A percentile compares a stretch with the other conserved stretches of the same genome.
phyloP scores from a whole-genome alignment of 2,329 filamentous ascomycete genomes.

The Alternaria sp. region DNA sequence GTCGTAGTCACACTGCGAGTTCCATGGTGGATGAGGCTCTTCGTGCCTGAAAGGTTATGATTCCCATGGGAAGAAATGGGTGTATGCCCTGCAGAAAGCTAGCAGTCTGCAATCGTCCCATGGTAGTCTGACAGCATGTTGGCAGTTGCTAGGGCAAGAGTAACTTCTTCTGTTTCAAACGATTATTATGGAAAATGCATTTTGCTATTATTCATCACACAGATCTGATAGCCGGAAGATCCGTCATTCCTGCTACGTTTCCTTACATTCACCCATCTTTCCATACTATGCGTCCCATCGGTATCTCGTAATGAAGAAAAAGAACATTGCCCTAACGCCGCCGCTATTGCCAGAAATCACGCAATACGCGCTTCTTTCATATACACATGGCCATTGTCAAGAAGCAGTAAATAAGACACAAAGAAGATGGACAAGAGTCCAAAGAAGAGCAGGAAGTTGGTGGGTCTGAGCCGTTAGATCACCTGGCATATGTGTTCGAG shows the following conservation, averaged over 20 bases:
- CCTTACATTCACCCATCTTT: neutral
- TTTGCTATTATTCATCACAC: neutral
- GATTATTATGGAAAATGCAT: neutral
- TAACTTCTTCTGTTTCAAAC: neutral
- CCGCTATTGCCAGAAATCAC: neutral
- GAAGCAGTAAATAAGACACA: neutral
- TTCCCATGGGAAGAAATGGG: neutral
- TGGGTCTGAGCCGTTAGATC: neutral
- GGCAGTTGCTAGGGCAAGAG: neutral
- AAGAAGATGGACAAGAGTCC: neutral
- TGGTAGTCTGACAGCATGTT: neutral
- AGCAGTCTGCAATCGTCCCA: neutral
- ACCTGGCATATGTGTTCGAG: conserved; percentile 48
- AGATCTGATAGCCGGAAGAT: neutral
- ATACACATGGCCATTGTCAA: neutral
- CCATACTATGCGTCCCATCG: neutral
- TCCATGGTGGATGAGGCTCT: neutral
- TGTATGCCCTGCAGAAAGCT: neutral
- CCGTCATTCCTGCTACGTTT: neutral
- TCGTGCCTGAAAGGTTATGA: neutral
- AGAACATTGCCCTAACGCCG: neutral
- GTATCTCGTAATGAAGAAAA: neutral
- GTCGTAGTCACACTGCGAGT: neutral
- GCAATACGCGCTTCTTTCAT: neutral
- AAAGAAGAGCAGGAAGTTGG: neutral